phyloP scores from a whole-genome alignment of 805 yeast genomes.

The Pichia nanzhaoensis region DNA sequence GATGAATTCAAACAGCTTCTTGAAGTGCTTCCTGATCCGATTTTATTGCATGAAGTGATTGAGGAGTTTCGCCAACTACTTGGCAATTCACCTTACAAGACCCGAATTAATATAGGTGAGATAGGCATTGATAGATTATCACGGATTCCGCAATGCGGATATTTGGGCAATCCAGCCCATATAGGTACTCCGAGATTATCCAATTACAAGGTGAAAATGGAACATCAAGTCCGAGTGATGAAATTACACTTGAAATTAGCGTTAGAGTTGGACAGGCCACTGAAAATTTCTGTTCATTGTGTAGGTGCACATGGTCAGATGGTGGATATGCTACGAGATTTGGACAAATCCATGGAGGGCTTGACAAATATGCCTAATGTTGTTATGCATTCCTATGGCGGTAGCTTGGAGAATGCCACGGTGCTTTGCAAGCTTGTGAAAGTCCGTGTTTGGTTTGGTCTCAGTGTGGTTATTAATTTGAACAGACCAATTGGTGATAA shows the following conservation, averaged over 20 bases:
- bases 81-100: constrained; percentile 16
- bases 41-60: constrained; percentile 33
- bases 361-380: constrained; percentile 31
- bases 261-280: constrained; percentile 16
- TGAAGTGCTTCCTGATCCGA: constrained; percentile 54
- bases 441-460: constrained; percentile 32
- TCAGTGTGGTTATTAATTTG: constrained; percentile 26
- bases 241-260: constrained; percentile 51
- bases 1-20: constrained; percentile 26
- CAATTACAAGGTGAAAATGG: constrained; percentile 45
- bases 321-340: constrained; percentile 35
- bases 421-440: constrained; percentile 35
- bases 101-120: constrained; percentile 61
- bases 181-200: constrained; percentile 10
- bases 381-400: constrained; percentile 81
- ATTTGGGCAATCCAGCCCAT: constrained; percentile 30
- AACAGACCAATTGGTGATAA: constrained; percentile 16
- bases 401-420: constrained; percentile 64
- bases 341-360: constrained; percentile 3
- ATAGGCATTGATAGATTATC: constrained; percentile 83
- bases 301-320: constrained; percentile 67
- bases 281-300: constrained; percentile 59
- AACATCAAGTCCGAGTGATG: constrained; percentile 60
- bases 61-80: constrained; percentile 29
- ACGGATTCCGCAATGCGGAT: constrained; percentile 57